Conservation (phyloP, 2,329 filamentous ascomycete species). For the Nakataea oryzae region DNA sequence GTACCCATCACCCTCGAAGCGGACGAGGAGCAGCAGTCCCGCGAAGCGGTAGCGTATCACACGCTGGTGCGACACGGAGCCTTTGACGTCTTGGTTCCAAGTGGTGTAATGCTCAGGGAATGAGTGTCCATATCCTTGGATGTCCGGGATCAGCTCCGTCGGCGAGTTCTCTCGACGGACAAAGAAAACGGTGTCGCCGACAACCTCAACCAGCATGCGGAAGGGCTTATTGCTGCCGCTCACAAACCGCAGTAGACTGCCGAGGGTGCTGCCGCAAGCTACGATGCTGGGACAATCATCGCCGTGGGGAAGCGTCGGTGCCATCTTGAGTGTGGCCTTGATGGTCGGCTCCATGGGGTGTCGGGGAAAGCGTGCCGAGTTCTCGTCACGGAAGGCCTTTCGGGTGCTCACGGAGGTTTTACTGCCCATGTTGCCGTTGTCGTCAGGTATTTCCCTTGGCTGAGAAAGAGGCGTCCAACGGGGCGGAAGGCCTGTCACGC, state of each 20-base stretch:
- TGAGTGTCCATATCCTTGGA: conserved; percentile 52
- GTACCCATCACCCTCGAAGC: conserved; percentile 51
- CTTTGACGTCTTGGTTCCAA: conserved; percentile 43
- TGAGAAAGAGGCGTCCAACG: conserved; percentile 32
- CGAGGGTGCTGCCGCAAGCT: conserved; percentile 49
- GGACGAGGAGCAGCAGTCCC: conserved; percentile 36
- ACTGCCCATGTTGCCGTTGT: conserved; percentile 23
- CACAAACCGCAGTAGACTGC: conserved; percentile 49
- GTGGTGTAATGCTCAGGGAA: conserved; percentile 58
- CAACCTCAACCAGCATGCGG: conserved; percentile 44
- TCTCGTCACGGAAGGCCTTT: conserved; percentile 40
- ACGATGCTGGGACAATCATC: conserved; percentile 38
- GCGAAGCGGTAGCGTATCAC: conserved; percentile 49
- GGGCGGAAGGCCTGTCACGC: conserved; percentile 32
- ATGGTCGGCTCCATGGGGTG: conserved; percentile 42
- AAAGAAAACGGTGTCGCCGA: conserved; percentile 50
- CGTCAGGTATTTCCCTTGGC: conserved; percentile 25
- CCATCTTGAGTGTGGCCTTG: conserved; percentile 20
- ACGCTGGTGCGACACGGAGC: conserved; percentile 52
- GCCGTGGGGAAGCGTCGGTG: conserved; percentile 20
- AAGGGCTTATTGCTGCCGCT: conserved; percentile 35
- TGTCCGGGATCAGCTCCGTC: conserved; percentile 39
- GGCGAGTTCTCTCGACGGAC: conserved; percentile 51
- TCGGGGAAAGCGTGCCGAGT: conserved; percentile 35
- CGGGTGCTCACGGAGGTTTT: not conserved